These are phyloP conservation scores for Penicillium sp. DNA, from an alignment of 2,329 filamentous ascomycete genomes.

Conservation along the genomic window DNA sequence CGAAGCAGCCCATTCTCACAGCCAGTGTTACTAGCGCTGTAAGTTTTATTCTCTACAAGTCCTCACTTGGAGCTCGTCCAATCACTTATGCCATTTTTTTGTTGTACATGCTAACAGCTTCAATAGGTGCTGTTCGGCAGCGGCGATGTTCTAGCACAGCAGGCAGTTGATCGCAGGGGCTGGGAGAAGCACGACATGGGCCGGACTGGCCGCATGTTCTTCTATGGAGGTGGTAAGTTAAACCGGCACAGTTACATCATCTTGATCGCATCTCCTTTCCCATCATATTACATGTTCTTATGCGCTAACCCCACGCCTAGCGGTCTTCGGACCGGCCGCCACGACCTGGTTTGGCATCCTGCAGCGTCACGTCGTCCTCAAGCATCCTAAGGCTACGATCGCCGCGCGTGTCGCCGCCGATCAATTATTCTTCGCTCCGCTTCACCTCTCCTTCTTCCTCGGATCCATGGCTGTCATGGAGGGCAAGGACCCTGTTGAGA, in stretches of 20 bases:
- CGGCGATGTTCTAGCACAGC: slow-evolving; percentile 89
- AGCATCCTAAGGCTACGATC: slow-evolving; percentile 70
- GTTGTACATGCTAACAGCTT: neutral
- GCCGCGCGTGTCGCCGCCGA: slow-evolving; percentile 78
- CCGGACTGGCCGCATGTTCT: slow-evolving; percentile 54
- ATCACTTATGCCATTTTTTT: no score
- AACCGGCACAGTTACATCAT: neutral
- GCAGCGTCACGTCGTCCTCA: slow-evolving; percentile 69
- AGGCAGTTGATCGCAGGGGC: slow-evolving; percentile 82
- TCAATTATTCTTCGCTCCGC: slow-evolving; percentile 82
- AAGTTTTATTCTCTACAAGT: slow-evolving; percentile 28
- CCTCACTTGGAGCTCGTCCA: neutral
- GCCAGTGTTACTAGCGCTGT: slow-evolving; percentile 86
- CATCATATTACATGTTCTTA: neutral
- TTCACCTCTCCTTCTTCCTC: slow-evolving; percentile 81
- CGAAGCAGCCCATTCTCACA: slow-evolving; percentile 81
- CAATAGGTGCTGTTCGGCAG: slow-evolving; percentile 81
- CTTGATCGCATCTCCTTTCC: neutral
- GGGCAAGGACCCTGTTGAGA: slow-evolving; percentile 68
- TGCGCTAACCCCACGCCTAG: slow-evolving; percentile 37
- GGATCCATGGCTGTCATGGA: slow-evolving; percentile 84
- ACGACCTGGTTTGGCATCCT: slow-evolving; percentile 87
- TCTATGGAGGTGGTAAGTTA: slow-evolving; percentile 55
- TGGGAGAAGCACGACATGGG: slow-evolving; percentile 72
- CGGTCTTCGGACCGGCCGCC: slow-evolving; percentile 84